Percentiles rank a stretch among this genome's conserved stretches.
Evolutionary conservation across 768 basidiomycete genomes (phyloP).

Genomic region (Amanita fuliginea): DNA sequence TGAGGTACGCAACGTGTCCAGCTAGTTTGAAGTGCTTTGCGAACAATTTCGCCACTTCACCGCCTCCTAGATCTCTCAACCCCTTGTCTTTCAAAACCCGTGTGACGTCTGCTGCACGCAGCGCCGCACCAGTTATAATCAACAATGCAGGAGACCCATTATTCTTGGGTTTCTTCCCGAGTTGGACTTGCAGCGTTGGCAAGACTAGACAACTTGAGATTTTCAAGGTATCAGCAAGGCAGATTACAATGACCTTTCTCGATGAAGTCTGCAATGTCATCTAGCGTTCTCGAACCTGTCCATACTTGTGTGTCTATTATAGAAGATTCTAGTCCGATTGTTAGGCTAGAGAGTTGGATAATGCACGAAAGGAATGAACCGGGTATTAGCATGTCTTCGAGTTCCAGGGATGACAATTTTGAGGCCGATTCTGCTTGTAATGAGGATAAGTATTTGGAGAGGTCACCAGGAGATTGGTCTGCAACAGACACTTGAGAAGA

Average conservation of each 20-base stretch:
- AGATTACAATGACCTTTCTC: conserved; percentile 37
- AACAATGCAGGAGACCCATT: conserved; percentile 83
- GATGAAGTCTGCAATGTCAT: conserved; percentile 68
- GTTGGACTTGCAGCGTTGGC: conserved; percentile 55
- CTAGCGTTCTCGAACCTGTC: conserved; percentile 60
- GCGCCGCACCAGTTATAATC: conserved; percentile 78
- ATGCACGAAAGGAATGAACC: conserved; percentile 32
- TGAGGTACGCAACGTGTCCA: conserved; percentile 78
- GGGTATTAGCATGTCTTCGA: conserved; percentile 69
- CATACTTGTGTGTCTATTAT: conserved; percentile 71
- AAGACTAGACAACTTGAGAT: conserved; percentile 31
- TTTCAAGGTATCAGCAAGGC: background rate
- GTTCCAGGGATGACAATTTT: conserved; percentile 64
- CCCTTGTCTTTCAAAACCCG: conserved; percentile 58
- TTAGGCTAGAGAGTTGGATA: conserved; percentile 23
- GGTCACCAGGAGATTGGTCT: conserved; percentile 39
- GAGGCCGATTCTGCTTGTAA: conserved; percentile 64
- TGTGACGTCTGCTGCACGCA: conserved; percentile 85
- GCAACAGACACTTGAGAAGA: conserved; percentile 36
- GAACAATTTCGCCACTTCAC: conserved; percentile 91
- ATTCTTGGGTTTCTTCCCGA: conserved; percentile 66
- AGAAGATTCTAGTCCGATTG: conserved; percentile 48
- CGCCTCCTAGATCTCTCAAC: conserved; percentile 72
- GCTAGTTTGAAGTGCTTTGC: conserved; percentile 89
- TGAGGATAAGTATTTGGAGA: conserved; percentile 53